Evolutionary conservation across 2,329 filamentous ascomycete genomes (phyloP).

Genomic region (Rutstroemia sydowiana): DNA sequence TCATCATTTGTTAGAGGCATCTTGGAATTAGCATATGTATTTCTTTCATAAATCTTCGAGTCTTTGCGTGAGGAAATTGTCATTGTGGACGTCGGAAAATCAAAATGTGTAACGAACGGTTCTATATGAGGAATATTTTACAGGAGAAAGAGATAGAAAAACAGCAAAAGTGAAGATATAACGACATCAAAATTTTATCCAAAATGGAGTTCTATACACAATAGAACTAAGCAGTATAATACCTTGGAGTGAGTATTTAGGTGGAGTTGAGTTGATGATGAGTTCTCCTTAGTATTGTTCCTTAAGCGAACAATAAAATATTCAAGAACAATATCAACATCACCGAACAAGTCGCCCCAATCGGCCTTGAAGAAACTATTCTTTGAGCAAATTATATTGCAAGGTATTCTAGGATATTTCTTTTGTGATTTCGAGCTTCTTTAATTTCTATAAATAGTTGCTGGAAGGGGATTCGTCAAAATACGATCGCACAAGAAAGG

Average conservation of each 20-base stretch:
- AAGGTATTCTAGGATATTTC: too few relatives aligned
- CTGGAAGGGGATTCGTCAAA: too few relatives aligned
- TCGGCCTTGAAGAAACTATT: background rate
- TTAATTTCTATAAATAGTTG: too few relatives aligned
- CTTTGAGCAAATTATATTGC: too few relatives aligned
- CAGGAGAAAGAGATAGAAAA: background rate
- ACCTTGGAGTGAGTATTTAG: background rate
- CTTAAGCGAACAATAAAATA: slow-evolving; percentile 10
- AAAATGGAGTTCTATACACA: too few relatives aligned
- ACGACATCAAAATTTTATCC: background rate
- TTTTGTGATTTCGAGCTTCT: too few relatives aligned
- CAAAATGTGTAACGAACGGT: background rate
- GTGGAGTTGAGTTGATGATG: too few relatives aligned
- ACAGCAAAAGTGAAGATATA: background rate
- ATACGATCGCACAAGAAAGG: too few relatives aligned
- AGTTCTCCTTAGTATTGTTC: slow-evolving; percentile 17
- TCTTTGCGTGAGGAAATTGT: background rate
- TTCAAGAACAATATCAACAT: slow-evolving; percentile 3
- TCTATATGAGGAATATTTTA: background rate
- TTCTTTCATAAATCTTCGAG: background rate
- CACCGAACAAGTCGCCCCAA: background rate
- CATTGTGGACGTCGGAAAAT: background rate
- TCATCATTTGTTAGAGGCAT: background rate
- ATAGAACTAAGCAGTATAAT: background rate
- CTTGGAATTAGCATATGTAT: background rate